Evolutionary conservation across 2,329 filamentous ascomycete species (phyloP).

Genomic region (Pseudocercospora eumusae): DNA sequence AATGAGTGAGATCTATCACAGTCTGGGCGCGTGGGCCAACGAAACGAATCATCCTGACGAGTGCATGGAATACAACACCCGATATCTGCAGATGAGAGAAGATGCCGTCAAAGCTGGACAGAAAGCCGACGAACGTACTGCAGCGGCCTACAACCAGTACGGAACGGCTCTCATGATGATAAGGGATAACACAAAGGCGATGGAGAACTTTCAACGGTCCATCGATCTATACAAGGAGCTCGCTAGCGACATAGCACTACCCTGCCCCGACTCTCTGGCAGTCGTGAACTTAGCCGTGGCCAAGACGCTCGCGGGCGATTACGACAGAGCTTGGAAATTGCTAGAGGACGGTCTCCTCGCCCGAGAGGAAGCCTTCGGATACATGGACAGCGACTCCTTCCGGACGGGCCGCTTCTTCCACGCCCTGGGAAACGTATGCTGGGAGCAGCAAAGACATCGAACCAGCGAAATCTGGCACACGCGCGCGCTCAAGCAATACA

Average conservation of each 20-base stretch:
- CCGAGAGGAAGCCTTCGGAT: slow-evolving; percentile 12
- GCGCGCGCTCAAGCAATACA: slow-evolving; percentile 12
- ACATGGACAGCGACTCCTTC: slow-evolving; percentile 7
- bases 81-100: not conserved
- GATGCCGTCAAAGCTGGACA: not conserved
- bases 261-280: slow-evolving; percentile 11
- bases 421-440: slow-evolving; percentile 16
- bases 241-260: not conserved
- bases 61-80: slow-evolving; percentile 8
- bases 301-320: not conserved
- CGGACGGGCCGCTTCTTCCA: slow-evolving; percentile 17
- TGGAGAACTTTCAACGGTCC: slow-evolving; percentile 5
- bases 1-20: slow-evolving; percentile 10
- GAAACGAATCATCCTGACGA: slow-evolving; percentile 15
- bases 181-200: not conserved
- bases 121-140: slow-evolving; percentile 1
- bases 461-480: slow-evolving; percentile 13
- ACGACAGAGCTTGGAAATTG: not conserved
- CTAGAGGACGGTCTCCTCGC: not conserved
- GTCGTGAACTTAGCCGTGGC: slow-evolving; percentile 9
- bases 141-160: slow-evolving; percentile 12
- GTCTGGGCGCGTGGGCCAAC: slow-evolving; percentile 16
- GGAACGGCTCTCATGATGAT: slow-evolving; percentile 15
- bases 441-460: not conserved
- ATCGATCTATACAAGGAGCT: slow-evolving; percentile 6